Base-by-base conservation (phyloP, 768 basidiomycete species). In the Naganishia antarctica region DNA sequence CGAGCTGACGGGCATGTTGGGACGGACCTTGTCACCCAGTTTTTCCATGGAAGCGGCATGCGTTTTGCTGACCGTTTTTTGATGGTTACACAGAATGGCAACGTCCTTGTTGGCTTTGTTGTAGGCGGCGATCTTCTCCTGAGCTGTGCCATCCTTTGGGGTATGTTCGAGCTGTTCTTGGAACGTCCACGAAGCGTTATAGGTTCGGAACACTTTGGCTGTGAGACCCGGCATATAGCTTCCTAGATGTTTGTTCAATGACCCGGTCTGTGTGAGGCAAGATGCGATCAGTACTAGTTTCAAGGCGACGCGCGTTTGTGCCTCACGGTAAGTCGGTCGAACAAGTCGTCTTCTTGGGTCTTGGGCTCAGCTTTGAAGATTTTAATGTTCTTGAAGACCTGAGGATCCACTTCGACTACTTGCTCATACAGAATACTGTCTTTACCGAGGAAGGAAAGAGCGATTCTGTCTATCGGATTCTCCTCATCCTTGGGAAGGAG, bases 121-220 rank as follows among this genome's bases (percentile, higher is more conserved):
- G 80, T 98, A 99, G 21, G 91, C 89, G 62, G 94, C 91, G 50
- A 98, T 82, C 80, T 96, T 97, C 81, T 99, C 94, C 71, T 92
- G 90, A n/a, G 90, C 81, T 2, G 88, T 86, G 0, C 84, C 86
- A 69, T 85, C 80, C 69, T 82, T 80, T 2, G 84, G 85, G 8
- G 83, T 87, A 67, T 86, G 82, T 70, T 93, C 90, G 66, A 98
- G 81, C 67, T 94, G 86, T 47, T 88, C 82, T 75, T 98, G 91
- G 81, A 98, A 96, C 1, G 94, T 96, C 74, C 85, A 86, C 26
- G 96, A 98, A 25, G 96, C 96, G 73, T 99, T 99, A 81, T 89
- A 99, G 58, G 96, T 99, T 91, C 96, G 94, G 83, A 99, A 99
- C 28, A 99, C 96, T 77, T 99, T 99, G 64, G 96, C 96, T 0